A percentile compares a stretch with the other conserved stretches of the same genome.
These are phyloP conservation scores for Lepiota venenata DNA, from an alignment of 768 basidiomycete species.

Conservation along the genomic window DNA sequence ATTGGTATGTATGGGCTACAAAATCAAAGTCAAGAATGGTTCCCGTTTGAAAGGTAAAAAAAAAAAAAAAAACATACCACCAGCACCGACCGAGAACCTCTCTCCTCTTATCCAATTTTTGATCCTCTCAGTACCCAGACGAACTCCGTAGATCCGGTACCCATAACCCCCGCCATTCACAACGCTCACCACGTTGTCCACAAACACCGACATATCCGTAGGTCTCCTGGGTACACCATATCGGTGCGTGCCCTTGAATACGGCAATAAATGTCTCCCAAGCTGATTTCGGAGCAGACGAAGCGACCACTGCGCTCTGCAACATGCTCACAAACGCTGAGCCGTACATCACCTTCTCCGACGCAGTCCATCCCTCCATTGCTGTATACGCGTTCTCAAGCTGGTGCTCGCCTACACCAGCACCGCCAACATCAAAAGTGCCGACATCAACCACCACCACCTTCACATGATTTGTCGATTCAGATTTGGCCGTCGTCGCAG, in stretches of 20 bases:
- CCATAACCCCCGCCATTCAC: constrained; percentile 54
- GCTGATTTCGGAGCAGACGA: constrained; percentile 20
- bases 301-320: constrained; percentile 27
- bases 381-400: constrained; percentile 37
- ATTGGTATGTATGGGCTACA: constrained; percentile 64
- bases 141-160: constrained; percentile 39
- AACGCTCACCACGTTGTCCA: constrained; percentile 53
- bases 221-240: constrained; percentile 48
- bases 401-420: constrained; percentile 11
- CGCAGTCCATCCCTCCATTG: constrained; percentile 71
- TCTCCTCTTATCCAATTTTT: constrained; percentile 63
- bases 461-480: constrained; percentile 65
- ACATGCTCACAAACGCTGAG: constrained; percentile 55
- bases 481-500: constrained; percentile 48
- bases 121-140: constrained; percentile 43
- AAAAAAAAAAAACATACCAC: constrained; percentile 44
- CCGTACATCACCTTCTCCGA: constrained; percentile 75
- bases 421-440: constrained; percentile 41
- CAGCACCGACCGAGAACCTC: constrained; percentile 72
- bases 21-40: constrained; percentile 6
- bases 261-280: constrained; percentile 25
- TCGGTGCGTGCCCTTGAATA: constrained; percentile 35
- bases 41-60: neutral
- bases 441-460: constrained; percentile 74
- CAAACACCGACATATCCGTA: constrained; percentile 54